These are phyloP conservation scores for Xylaria sp. DNA, from an alignment of 2,329 filamentous ascomycete genomes.

Conservation along the genomic window DNA sequence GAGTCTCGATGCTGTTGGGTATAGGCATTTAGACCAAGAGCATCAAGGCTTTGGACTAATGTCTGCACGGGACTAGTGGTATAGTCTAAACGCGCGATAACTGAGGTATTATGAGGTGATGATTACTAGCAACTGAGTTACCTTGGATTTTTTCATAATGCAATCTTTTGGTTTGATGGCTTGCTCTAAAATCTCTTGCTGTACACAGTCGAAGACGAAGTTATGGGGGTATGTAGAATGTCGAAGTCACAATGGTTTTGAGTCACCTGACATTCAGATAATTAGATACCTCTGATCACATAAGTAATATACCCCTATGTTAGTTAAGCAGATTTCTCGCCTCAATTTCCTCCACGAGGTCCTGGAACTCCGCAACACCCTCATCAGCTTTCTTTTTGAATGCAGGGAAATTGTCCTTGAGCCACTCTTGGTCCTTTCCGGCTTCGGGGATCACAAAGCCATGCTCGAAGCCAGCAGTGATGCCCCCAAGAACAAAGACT, in stretches of 20 bases:
- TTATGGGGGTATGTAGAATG: background rate
- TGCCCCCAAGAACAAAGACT: too few relatives aligned
- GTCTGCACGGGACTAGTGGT: background rate
- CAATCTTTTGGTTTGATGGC: background rate
- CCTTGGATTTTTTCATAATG: background rate
- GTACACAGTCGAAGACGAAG: background rate
- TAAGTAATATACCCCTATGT: too few relatives aligned
- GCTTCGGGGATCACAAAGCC: too few relatives aligned
- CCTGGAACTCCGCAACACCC: too few relatives aligned
- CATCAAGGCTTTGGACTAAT: background rate
- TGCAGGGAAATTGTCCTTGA: too few relatives aligned
- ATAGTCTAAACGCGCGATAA: background rate
- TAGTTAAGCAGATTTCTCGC: too few relatives aligned
- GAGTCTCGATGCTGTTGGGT: background rate
- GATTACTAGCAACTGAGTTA: background rate
- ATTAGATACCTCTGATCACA: too few relatives aligned
- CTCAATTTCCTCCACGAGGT: too few relatives aligned
- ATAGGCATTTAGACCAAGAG: background rate
- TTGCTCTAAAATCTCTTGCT: background rate
- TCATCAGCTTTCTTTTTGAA: too few relatives aligned
- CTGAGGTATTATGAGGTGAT: background rate
- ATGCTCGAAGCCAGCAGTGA: too few relatives aligned
- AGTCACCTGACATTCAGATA: background rate
- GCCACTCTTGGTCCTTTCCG: too few relatives aligned
- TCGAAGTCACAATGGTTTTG: background rate